Percentiles rank a stretch among this genome's conserved stretches.
These are phyloP conservation scores for Sporobolomyces pararoseus DNA, from an alignment of 768 basidiomycete species.

Conservation along the genomic window DNA sequence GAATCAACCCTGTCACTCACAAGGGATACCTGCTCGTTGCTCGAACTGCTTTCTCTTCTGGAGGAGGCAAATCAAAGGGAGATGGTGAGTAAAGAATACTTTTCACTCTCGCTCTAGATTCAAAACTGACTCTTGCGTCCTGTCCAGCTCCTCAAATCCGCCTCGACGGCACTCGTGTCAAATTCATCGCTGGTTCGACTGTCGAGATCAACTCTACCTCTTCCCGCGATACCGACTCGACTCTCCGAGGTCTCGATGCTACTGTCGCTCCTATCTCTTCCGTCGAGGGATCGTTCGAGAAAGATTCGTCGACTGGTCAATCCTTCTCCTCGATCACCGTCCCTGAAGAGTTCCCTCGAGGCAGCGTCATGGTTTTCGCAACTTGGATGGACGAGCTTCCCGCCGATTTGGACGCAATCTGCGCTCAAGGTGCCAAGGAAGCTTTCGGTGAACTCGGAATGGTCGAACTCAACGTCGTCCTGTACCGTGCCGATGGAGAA, in stretches of 20 bases:
- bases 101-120: not conserved
- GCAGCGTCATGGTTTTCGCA: conserved; percentile 86
- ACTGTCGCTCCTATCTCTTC: conserved; percentile 5
- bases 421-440: conserved; percentile 64
- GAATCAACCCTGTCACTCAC: conserved; percentile 83
- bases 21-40: conserved; percentile 88
- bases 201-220: conserved; percentile 65
- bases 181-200: conserved; percentile 73
- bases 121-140: not conserved
- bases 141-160: conserved; percentile 72
- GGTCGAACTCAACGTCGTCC: conserved; percentile 78
- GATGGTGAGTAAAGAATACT: conserved; percentile 55
- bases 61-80: conserved; percentile 74
- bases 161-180: conserved; percentile 71
- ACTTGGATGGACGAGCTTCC: conserved; percentile 76
- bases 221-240: conserved; percentile 46
- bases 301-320: conserved; percentile 49
- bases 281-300: conserved; percentile 11
- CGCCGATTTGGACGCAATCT: conserved; percentile 66
- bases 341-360: conserved; percentile 89
- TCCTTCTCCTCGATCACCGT: conserved; percentile 73
- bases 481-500: conserved; percentile 86
- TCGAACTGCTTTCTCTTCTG: conserved; percentile 78
- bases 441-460: conserved; percentile 71
- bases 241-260: conserved; percentile 40